Conservation (phyloP, 2,329 filamentous ascomycete genomes). For the Curvularia sp. region DNA sequence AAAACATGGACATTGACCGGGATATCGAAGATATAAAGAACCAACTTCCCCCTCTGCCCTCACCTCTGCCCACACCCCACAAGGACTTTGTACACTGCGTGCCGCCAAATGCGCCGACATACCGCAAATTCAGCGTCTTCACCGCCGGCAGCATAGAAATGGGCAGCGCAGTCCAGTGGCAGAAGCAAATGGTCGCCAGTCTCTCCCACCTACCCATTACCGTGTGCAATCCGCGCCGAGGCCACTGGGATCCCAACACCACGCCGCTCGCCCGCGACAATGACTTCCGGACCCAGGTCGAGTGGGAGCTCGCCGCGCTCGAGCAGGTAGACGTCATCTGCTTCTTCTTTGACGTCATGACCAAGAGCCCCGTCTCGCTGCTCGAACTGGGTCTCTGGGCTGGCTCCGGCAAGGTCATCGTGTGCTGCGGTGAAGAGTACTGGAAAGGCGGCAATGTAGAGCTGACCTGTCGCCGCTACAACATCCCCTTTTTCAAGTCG, state of each 20-base stretch:
- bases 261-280: slow-evolving; percentile 52
- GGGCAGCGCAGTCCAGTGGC: slow-evolving; percentile 60
- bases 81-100: slow-evolving; percentile 26
- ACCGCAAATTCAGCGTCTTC: slow-evolving; percentile 58
- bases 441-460: slow-evolving; percentile 68
- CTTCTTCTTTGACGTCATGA: slow-evolving; percentile 63
- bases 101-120: slow-evolving; percentile 26
- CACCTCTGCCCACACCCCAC: slow-evolving; percentile 18
- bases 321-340: slow-evolving; percentile 62
- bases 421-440: slow-evolving; percentile 62
- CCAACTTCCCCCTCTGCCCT: slow-evolving; percentile 30
- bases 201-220: slow-evolving; percentile 59
- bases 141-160: slow-evolving; percentile 65
- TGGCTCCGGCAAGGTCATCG: slow-evolving; percentile 56
- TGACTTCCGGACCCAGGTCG: slow-evolving; percentile 62
- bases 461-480: slow-evolving; percentile 61
- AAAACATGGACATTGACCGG: slow-evolving; percentile 29
- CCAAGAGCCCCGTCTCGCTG: slow-evolving; percentile 64
- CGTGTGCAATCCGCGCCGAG: slow-evolving; percentile 64
- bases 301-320: slow-evolving; percentile 68
- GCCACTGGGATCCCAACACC: slow-evolving; percentile 65
- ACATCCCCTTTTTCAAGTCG: slow-evolving; percentile 52
- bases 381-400: slow-evolving; percentile 67
- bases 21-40: slow-evolving; percentile 28
- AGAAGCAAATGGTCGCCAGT: slow-evolving; percentile 52